These are phyloP conservation scores for Thielaviopsis populi DNA, from an alignment of 2,329 filamentous ascomycete genomes.

Conservation along the genomic window DNA sequence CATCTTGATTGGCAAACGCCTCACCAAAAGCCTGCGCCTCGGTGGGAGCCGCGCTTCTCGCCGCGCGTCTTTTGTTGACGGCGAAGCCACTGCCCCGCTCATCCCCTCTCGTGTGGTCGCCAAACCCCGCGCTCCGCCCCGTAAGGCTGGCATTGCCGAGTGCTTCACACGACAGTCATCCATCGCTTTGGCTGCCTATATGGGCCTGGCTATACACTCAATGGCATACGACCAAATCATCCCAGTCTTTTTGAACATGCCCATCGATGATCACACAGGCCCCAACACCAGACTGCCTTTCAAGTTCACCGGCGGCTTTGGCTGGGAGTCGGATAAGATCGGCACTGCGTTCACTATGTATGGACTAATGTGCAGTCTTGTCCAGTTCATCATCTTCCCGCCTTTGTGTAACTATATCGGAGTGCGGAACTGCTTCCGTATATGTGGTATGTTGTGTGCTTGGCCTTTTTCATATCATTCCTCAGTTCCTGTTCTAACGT, in stretches of 20 bases:
- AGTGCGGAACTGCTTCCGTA: constrained; percentile 55
- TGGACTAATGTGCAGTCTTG: constrained; percentile 60
- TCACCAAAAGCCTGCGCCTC: constrained; percentile 32
- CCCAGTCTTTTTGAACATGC: constrained; percentile 76
- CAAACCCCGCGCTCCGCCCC: constrained; percentile 15
- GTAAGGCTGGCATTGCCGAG: constrained; percentile 35
- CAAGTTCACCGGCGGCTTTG: constrained; percentile 71
- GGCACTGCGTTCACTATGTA: constrained; percentile 76
- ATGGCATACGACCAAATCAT: constrained; percentile 79
- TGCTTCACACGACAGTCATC: constrained; percentile 61
- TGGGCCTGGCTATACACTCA: constrained; percentile 64
- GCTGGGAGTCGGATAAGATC: constrained; percentile 55
- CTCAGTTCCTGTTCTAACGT: neutral
- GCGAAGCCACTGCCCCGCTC: constrained; percentile 42
- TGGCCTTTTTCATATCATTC: neutral
- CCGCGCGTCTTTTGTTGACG: constrained; percentile 36
- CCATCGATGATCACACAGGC: constrained; percentile 35
- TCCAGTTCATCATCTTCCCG: constrained; percentile 80
- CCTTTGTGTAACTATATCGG: constrained; percentile 57
- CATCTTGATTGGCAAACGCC: constrained; percentile 51
- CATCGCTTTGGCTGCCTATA: constrained; percentile 64
- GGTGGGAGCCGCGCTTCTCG: constrained; percentile 23
- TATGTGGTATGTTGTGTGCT: constrained; percentile 35
- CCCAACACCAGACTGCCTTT: constrained; percentile 53
- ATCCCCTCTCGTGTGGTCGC: constrained; percentile 27